Conservation (phyloP, 306 rosid species). For the Prosopis cineraria region DNA sequence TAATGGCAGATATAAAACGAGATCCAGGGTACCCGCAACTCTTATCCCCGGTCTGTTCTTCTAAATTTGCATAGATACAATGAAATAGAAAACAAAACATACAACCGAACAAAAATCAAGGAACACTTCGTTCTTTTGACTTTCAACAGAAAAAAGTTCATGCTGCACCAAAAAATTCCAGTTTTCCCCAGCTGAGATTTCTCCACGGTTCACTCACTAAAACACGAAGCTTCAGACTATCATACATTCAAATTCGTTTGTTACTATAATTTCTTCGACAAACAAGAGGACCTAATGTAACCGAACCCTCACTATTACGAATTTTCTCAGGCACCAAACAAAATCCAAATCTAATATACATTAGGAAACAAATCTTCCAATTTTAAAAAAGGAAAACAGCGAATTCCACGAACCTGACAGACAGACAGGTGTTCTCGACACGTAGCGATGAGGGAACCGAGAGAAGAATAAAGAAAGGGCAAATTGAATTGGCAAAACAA, state of each 20-base stretch:
- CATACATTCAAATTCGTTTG: constrained; percentile 22
- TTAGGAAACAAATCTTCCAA: constrained; percentile 20
- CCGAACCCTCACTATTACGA: not conserved
- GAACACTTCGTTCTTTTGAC: not conserved
- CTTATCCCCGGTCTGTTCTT: constrained; percentile 20
- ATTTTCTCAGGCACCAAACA: constrained; percentile 36
- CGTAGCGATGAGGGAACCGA: not conserved
- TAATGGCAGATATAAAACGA: constrained; percentile 15
- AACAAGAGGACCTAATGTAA: not conserved
- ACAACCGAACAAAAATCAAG: not conserved
- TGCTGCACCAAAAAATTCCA: constrained; percentile 10
- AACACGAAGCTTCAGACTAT: constrained; percentile 16
- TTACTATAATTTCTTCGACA: constrained; percentile 2
- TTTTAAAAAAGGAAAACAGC: not conserved
- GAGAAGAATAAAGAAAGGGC: not conserved
- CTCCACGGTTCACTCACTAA: not conserved
- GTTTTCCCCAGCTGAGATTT: not conserved
- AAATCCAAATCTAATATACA: constrained; percentile 3
- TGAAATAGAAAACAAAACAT: not conserved
- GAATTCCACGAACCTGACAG: constrained; percentile 49
- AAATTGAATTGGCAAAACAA: not conserved
- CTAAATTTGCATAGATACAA: not conserved
- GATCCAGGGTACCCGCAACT: constrained; percentile 38
- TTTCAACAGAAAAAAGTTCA: not conserved
- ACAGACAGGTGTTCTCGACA: constrained; percentile 25